These are phyloP conservation scores for Paecilomyces dactylethromorphus DNA, from an alignment of 2,329 filamentous ascomycete species.

Conservation along the genomic window DNA sequence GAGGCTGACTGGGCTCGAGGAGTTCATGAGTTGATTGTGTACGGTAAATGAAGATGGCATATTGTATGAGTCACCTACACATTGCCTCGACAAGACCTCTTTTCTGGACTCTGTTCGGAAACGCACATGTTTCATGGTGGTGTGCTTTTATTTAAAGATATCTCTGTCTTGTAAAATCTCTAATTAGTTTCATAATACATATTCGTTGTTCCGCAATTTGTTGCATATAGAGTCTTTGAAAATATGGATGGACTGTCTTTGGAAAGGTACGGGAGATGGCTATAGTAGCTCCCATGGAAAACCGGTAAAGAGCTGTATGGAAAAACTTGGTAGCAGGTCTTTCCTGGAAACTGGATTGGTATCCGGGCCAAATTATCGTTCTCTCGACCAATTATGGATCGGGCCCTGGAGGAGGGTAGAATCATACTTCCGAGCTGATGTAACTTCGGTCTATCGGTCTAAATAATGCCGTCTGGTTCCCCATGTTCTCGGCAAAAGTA, in stretches of 20 bases:
- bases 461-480: background rate
- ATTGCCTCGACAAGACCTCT: no score
- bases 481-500: background rate
- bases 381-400: background rate
- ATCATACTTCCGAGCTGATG: background rate
- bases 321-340: background rate
- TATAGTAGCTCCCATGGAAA: slow-evolving; percentile 23
- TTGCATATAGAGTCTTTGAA: slow-evolving; percentile 12
- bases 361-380: background rate
- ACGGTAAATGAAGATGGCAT: no score
- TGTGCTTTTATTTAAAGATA: no score
- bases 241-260: slow-evolving; percentile 21
- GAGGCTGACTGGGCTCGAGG: no score
- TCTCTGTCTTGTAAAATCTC: no score
- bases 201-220: no score
- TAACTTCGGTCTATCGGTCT: background rate
- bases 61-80: no score
- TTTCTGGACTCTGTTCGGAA: no score
- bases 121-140: no score
- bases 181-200: no score
- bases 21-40: no score
- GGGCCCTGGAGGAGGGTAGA: background rate
- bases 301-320: slow-evolving; percentile 21
- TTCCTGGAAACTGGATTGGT: background rate
- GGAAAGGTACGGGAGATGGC: slow-evolving; percentile 29